These are phyloP conservation scores for Antrodiella citrinella DNA, from an alignment of 768 basidiomycete genomes.

Conservation along the genomic window DNA sequence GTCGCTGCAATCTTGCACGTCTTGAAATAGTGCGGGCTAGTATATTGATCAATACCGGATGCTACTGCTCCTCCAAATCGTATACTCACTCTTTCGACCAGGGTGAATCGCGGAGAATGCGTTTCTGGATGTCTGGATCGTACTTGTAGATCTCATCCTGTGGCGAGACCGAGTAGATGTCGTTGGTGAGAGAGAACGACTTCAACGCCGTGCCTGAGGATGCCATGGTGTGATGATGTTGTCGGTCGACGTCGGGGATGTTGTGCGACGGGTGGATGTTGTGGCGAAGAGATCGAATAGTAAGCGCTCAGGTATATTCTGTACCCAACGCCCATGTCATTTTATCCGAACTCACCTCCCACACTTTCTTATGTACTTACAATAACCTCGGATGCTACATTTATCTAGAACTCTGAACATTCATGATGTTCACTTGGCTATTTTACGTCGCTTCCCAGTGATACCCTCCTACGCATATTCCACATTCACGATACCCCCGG, in stretches of 20 bases:
- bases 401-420: background rate
- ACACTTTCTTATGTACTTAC: background rate
- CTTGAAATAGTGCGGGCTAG: constrained; percentile 75
- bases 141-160: constrained; percentile 78
- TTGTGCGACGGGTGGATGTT: background rate
- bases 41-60: too few species aligned
- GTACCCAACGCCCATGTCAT: background rate
- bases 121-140: constrained; percentile 59
- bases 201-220: constrained; percentile 56
- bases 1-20: constrained; percentile 93
- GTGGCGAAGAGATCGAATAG: background rate
- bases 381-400: background rate
- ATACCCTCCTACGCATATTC: background rate
- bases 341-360: background rate
- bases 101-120: constrained; percentile 60
- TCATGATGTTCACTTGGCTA: too few species aligned
- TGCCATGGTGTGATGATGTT: constrained; percentile 5
- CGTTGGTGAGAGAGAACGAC: constrained; percentile 66
- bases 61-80: too few species aligned
- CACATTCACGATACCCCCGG: background rate
- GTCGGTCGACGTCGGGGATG: background rate
- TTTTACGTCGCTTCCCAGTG: too few species aligned
- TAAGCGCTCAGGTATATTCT: background rate
- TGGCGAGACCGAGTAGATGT: constrained; percentile 59
- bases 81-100: constrained; percentile 83